phyloP scores from a whole-genome alignment of 352 stramenopile species.

The Phytophthora niederhauseri region DNA sequence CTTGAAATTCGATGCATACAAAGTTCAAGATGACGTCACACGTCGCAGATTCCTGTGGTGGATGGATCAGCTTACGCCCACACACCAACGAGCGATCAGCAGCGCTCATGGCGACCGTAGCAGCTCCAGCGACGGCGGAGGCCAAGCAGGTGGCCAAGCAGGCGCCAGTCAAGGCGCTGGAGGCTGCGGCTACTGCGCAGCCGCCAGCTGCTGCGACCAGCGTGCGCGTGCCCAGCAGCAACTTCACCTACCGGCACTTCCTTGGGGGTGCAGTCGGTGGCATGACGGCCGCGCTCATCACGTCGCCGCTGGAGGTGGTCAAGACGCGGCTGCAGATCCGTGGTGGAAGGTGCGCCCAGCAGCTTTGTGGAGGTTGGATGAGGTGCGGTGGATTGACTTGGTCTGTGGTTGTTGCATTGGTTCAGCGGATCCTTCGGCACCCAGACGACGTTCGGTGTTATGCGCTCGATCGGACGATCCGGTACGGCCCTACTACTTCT shows the following conservation, averaged over 20 bases:
- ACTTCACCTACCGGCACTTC: conserved; percentile 72
- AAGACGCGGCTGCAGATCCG: conserved; percentile 88
- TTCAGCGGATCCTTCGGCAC: conserved; percentile 55
- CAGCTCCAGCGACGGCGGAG: background rate
- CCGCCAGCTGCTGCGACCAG: conserved; percentile 40
- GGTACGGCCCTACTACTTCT: conserved; percentile 36
- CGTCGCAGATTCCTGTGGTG: conserved; percentile 40
- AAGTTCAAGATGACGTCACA: conserved; percentile 26
- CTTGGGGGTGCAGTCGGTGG: conserved; percentile 75
- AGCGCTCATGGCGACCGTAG: conserved; percentile 21
- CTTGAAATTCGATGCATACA: conserved; percentile 23
- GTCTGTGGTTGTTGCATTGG: conserved; percentile 4
- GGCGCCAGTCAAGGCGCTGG: background rate
- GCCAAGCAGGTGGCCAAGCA: background rate
- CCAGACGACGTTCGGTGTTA: conserved; percentile 79
- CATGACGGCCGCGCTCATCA: conserved; percentile 85
- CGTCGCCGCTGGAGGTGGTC: conserved; percentile 84
- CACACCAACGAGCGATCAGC: conserved; percentile 20
- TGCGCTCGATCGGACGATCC: conserved; percentile 75
- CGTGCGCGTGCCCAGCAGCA: conserved; percentile 31
- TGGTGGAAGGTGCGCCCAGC: conserved; percentile 48
- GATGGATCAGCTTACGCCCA: conserved; percentile 25
- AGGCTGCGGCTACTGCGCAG: background rate
- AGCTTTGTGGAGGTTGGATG: background rate
- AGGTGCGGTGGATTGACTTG: conserved; percentile 18